These are phyloP conservation scores for Wickerhamomyces sp. DNA, from an alignment of 1,139 yeast species.

Conservation along the genomic window DNA sequence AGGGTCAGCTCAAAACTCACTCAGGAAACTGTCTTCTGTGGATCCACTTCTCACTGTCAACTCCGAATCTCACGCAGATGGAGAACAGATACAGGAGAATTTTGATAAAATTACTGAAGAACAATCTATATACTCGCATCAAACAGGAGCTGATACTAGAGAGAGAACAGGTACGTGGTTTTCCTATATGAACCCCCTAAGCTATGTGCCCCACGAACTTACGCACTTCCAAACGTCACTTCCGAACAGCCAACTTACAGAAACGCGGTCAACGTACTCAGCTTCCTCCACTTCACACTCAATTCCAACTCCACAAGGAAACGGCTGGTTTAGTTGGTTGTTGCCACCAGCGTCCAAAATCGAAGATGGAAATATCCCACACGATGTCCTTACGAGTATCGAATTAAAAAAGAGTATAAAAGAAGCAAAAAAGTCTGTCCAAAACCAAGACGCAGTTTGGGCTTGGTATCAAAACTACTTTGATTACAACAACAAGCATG, in stretches of 20 bases:
- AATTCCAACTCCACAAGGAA: background rate
- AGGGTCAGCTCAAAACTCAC: conserved; percentile 16
- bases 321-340: conserved; percentile 16
- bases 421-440: conserved; percentile 16
- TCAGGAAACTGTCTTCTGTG: conserved; percentile 11
- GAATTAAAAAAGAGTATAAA: conserved; percentile 15
- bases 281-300: conserved; percentile 8
- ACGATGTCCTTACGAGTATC: conserved; percentile 9
- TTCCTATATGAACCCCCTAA: conserved; percentile 16
- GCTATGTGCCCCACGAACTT: conserved; percentile 10
- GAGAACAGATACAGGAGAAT: no score
- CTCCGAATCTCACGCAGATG: background rate
- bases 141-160: no score
- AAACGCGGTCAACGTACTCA: conserved; percentile 7
- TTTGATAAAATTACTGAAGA: no score
- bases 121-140: no score
- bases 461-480: conserved; percentile 18
- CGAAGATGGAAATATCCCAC: conserved; percentile 9
- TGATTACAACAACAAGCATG: conserved; percentile 4
- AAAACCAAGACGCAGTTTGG: conserved; percentile 18
- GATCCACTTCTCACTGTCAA: no score
- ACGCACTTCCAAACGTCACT: conserved; percentile 3
- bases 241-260: background rate
- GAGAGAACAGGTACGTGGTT: conserved; percentile 5
- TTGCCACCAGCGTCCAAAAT: conserved; percentile 1